Evolutionary conservation across 2,329 filamentous ascomycete genomes (phyloP).

Genomic region (Trichoderma arundinaceum): DNA sequence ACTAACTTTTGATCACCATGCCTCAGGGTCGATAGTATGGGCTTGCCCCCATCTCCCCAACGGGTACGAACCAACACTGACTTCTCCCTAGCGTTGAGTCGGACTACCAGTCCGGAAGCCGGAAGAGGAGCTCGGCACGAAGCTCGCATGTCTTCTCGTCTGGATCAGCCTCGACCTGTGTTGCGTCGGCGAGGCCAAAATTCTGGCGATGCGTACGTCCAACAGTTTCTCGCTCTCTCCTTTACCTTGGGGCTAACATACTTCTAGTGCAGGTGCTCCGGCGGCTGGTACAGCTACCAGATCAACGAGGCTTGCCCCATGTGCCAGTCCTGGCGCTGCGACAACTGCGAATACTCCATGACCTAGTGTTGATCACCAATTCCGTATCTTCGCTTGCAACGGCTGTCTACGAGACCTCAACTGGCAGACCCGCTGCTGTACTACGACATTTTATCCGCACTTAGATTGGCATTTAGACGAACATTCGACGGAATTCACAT

Average conservation of each 20-base stretch:
- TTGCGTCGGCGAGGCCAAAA: background rate
- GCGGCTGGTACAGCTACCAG: conserved; percentile 36
- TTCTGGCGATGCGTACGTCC: conserved; percentile 35
- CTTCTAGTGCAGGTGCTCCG: conserved; percentile 34
- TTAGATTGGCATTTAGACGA: conserved; percentile 11
- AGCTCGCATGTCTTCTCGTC: background rate
- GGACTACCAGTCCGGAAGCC: conserved; percentile 9
- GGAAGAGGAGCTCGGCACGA: background rate
- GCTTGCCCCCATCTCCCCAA: background rate
- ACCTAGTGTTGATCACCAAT: background rate
- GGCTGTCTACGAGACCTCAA: background rate
- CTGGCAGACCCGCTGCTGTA: background rate
- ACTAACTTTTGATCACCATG: conserved; percentile 1
- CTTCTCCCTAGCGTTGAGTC: conserved; percentile 14
- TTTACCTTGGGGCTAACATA: conserved; percentile 14
- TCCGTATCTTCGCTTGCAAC: background rate
- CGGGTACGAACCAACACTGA: background rate
- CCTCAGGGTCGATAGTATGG: conserved; percentile 7
- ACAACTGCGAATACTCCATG: conserved; percentile 35
- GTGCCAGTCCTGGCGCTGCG: conserved; percentile 36
- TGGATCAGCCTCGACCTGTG: background rate
- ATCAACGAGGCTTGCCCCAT: conserved; percentile 34
- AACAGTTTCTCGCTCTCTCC: too few relatives aligned
- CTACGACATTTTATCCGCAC: background rate
- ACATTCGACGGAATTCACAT: conserved; percentile 7